Evolutionary conservation across 805 yeast genomes (phyloP).

Genomic region (Blastobotrys peoriensis): DNA sequence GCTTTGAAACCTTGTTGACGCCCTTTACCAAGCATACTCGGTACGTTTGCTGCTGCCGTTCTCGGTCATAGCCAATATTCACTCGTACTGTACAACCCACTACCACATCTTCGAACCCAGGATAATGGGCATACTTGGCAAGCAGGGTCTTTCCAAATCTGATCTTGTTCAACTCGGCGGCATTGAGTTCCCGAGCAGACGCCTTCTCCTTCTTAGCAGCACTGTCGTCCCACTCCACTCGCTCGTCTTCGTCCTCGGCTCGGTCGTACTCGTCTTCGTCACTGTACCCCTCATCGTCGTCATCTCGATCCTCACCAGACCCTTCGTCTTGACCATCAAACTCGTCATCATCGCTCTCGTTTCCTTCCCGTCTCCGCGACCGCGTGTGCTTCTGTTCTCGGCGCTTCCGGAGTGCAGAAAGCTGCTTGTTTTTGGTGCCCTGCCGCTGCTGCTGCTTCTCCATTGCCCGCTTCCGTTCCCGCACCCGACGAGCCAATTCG

Average conservation of each 20-base stretch:
- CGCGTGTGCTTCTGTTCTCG: conserved; percentile 48
- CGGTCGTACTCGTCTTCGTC: conserved; percentile 39
- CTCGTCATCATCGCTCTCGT: conserved; percentile 35
- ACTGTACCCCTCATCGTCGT: conserved; percentile 29
- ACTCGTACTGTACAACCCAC: conserved; percentile 76
- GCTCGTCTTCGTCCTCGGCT: conserved; percentile 39
- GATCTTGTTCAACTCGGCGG: conserved; percentile 63
- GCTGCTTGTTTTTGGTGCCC: conserved; percentile 38
- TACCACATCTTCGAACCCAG: conserved; percentile 66
- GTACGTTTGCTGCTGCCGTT: conserved; percentile 60
- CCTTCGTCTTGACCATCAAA: conserved; percentile 31
- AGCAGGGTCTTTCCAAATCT: conserved; percentile 74
- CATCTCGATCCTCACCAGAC: conserved; percentile 32
- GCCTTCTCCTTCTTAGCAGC: conserved; percentile 30
- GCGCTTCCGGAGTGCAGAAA: conserved; percentile 69
- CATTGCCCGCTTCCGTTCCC: conserved; percentile 30
- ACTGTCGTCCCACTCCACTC: conserved; percentile 46
- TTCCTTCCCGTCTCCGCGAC: conserved; percentile 9
- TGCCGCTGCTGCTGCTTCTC: conserved; percentile 22
- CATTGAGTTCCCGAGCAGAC: conserved; percentile 41
- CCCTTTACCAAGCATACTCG: conserved; percentile 78
- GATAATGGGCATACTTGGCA: conserved; percentile 71
- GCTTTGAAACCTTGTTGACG: conserved; percentile 39
- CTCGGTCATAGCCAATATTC: conserved; percentile 66
- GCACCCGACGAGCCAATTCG: conserved; percentile 75